Conservation (phyloP, 176 grass and related monocot species). For the Neostapfia colusana region DNA sequence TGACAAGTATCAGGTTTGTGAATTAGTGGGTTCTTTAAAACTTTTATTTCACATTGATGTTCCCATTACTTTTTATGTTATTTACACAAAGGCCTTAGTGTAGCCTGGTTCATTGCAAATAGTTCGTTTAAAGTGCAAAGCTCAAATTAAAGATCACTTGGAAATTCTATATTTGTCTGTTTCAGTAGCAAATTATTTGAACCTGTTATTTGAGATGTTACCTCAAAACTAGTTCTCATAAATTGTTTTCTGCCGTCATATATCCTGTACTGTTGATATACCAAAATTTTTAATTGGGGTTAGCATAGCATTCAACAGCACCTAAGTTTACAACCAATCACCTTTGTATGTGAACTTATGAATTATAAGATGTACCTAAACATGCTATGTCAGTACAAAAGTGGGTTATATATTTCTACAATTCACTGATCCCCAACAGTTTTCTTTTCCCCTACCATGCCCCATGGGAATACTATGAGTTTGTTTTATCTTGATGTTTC, state of each 20-base stretch:
- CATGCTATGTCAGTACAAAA: background rate
- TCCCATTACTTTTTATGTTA: background rate
- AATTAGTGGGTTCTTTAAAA: background rate
- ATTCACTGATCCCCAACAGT: background rate
- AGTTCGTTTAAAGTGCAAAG: constrained; percentile 9
- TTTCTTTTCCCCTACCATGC: constrained; percentile 10
- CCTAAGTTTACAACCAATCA: background rate
- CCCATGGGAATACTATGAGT: constrained; percentile 1
- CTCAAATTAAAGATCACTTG: background rate
- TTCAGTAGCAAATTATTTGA: background rate
- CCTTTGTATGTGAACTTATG: constrained; percentile 11
- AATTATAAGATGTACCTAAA: background rate
- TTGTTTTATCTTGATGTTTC: background rate
- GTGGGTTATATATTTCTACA: background rate
- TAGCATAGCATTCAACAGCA: constrained; percentile 4
- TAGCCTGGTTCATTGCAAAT: constrained; percentile 18
- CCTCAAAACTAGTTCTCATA: background rate
- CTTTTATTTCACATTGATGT: background rate
- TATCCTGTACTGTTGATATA: background rate
- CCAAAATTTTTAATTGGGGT: background rate
- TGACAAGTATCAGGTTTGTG: constrained; percentile 92
- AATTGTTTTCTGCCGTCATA: background rate
- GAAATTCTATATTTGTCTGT: background rate
- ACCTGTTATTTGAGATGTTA: constrained; percentile 2
- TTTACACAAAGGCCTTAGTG: background rate